A percentile compares a stretch with the other conserved stretches of the same genome.
These are phyloP conservation scores for Cylindrotheca closterium DNA, from an alignment of 108 stramenopile species.

Conservation along the genomic window DNA sequence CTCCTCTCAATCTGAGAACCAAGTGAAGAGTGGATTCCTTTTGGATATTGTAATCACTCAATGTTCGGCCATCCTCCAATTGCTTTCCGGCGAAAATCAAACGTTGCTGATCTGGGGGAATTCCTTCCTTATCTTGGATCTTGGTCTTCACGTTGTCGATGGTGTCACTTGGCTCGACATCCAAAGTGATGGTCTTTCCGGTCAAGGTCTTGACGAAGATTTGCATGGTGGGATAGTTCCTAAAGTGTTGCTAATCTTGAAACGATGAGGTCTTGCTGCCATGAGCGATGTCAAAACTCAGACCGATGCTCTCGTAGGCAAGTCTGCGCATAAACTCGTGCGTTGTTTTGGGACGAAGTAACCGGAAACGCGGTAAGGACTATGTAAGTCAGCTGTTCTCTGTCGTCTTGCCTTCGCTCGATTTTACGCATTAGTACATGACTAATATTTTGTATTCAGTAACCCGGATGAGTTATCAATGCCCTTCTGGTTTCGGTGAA, in stretches of 20 bases:
- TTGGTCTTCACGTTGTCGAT: conserved; percentile 99
- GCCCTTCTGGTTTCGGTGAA: too few relatives aligned
- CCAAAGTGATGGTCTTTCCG: conserved; percentile 99
- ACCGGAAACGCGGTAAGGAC: too few relatives aligned
- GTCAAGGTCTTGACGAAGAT: conserved; percentile 98
- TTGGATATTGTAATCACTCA: conserved; percentile 99
- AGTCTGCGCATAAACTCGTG: too few relatives aligned
- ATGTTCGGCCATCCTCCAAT: conserved; percentile 98
- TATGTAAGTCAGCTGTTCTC: too few relatives aligned
- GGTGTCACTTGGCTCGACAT: conserved; percentile 97
- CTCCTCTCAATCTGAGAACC: conserved; percentile 92
- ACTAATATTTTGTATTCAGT: too few relatives aligned
- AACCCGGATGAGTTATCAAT: too few relatives aligned
- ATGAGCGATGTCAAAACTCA: conserved; percentile 2
- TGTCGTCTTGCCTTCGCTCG: too few relatives aligned
- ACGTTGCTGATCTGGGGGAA: conserved; percentile 98
- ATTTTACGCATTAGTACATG: too few relatives aligned
- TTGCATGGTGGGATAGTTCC: conserved; percentile 77
- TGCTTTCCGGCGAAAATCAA: conserved; percentile 99
- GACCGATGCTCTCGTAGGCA: neutral
- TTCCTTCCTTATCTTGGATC: conserved; percentile 99
- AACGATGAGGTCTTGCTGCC: too few relatives aligned
- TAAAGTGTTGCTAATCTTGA: too few relatives aligned
- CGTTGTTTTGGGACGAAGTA: too few relatives aligned
- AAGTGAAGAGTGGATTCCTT: conserved; percentile 96